These are phyloP conservation scores for Penicillium riverlandense DNA, from an alignment of 495 filamentous ascomycete genomes.

Conservation along the genomic window DNA sequence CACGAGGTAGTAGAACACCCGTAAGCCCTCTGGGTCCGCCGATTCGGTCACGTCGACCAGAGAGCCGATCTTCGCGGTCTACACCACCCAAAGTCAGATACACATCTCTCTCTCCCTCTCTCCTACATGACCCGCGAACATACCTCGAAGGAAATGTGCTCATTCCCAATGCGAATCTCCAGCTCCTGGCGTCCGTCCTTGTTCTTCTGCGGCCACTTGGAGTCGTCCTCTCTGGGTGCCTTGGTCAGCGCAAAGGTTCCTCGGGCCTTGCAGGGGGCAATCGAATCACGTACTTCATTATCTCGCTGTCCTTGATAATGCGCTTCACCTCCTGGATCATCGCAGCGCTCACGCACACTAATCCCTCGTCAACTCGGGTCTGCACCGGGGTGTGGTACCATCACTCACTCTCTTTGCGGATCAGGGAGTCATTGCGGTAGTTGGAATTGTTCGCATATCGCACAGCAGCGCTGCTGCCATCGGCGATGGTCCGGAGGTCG, in stretches of 20 bases:
- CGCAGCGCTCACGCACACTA: constrained; percentile 95
- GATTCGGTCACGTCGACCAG: constrained; percentile 95
- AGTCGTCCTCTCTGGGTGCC: constrained; percentile 79
- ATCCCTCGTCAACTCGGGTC: constrained; percentile 13
- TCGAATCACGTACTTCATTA: constrained; percentile 69
- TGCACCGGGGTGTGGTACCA: not conserved
- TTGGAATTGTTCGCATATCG: constrained; percentile 99
- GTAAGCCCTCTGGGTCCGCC: constrained; percentile 88
- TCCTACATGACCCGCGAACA: not conserved
- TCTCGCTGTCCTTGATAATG: constrained; percentile 96
- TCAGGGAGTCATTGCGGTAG: constrained; percentile 97
- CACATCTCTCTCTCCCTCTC: too few species aligned
- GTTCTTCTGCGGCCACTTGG: constrained; percentile 99
- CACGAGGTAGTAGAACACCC: constrained; percentile 99
- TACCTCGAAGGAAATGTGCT: constrained; percentile 98
- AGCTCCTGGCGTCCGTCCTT: constrained; percentile 97
- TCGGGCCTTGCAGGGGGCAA: not conserved
- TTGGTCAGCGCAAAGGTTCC: constrained; percentile 6
- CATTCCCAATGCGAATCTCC: constrained; percentile 88
- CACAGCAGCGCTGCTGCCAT: constrained; percentile 90
- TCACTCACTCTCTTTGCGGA: constrained; percentile 95
- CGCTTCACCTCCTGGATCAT: constrained; percentile 90
- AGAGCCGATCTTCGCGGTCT: constrained; percentile 99
- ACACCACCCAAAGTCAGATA: constrained; percentile 2
- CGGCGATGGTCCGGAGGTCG: constrained; percentile 86